Percentiles rank a stretch among this genome's conserved stretches.
Conservation (phyloP, 306 rosid genomes). For the Sicyos baderoa region DNA sequence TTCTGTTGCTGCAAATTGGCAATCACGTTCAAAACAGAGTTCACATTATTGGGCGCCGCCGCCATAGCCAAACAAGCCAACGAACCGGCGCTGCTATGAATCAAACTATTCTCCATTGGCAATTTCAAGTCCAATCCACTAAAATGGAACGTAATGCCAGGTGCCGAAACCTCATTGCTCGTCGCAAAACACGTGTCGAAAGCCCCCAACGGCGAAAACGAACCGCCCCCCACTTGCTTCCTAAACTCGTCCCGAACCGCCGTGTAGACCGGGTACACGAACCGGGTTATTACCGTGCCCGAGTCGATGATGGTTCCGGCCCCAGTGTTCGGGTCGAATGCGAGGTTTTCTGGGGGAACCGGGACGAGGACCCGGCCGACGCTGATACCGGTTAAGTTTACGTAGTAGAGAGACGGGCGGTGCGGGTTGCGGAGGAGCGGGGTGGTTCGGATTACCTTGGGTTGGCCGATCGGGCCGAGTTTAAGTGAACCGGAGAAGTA, state of each 20-base stretch:
- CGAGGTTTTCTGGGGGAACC: conserved; percentile 28
- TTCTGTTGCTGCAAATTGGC: conserved; percentile 94
- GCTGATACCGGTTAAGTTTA: conserved; percentile 61
- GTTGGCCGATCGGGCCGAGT: conserved; percentile 72
- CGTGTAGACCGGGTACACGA: conserved; percentile 50
- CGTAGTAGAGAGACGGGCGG: conserved; percentile 72
- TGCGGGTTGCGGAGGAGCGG: conserved; percentile 71
- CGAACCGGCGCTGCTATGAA: conserved; percentile 75
- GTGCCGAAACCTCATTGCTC: conserved; percentile 41
- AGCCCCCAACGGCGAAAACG: conserved; percentile 61
- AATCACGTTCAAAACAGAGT: conserved; percentile 75
- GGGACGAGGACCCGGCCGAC: conserved; percentile 54
- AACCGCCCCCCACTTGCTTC: conserved; percentile 44
- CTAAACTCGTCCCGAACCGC: conserved; percentile 76
- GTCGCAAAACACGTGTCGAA: conserved; percentile 77
- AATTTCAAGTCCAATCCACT: conserved; percentile 50
- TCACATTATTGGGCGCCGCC: conserved; percentile 68
- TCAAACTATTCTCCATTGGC: conserved; percentile 69
- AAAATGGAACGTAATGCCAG: conserved; percentile 44
- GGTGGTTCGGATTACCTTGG: conserved; percentile 59
- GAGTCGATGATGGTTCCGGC: conserved; percentile 84
- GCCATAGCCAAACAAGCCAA: conserved; percentile 89
- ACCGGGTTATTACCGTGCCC: conserved; percentile 76
- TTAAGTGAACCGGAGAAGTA: conserved; percentile 86
- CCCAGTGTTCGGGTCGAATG: conserved; percentile 54